Conservation (phyloP, 257 asterid genomes). For the Orobanche coerulescens region DNA sequence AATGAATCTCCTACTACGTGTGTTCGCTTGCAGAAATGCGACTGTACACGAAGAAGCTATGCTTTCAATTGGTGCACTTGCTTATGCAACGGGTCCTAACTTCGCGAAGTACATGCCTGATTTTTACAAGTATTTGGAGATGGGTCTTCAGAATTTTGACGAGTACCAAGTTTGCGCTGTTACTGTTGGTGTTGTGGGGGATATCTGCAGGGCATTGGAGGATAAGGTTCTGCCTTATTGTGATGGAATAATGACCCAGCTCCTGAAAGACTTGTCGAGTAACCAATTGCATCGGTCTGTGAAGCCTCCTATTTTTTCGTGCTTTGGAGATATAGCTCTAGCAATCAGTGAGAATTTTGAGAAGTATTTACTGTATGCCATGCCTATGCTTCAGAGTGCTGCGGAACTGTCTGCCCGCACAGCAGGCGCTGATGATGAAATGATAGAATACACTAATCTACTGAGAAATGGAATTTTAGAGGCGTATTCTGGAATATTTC, state of each 20-base stretch:
- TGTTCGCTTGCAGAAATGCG: constrained; percentile 71
- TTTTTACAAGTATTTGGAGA: constrained; percentile 71
- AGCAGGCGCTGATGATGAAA: constrained; percentile 62
- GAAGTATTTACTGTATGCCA: constrained; percentile 68
- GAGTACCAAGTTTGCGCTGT: constrained; percentile 81
- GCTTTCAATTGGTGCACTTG: constrained; percentile 87
- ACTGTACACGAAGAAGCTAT: constrained; percentile 82
- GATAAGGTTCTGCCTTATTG: constrained; percentile 59
- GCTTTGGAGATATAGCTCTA: constrained; percentile 73
- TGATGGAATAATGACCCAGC: constrained; percentile 76
- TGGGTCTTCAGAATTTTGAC: constrained; percentile 80
- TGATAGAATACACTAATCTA: constrained; percentile 61
- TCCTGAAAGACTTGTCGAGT: constrained; percentile 67
- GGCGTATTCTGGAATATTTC: constrained; percentile 74
- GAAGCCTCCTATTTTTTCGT: constrained; percentile 77
- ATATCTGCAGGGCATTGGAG: constrained; percentile 70
- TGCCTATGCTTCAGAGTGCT: constrained; percentile 87
- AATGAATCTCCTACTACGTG: constrained; percentile 59
- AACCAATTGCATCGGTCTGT: constrained; percentile 73
- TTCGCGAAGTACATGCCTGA: constrained; percentile 65
- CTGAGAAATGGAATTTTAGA: constrained; percentile 63
- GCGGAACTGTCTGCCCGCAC: constrained; percentile 65
- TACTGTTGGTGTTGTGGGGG: constrained; percentile 75
- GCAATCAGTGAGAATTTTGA: constrained; percentile 72
- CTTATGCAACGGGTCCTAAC: constrained; percentile 56